Percentiles rank a stretch among this genome's conserved stretches.
phyloP scores from a whole-genome alignment of 495 filamentous ascomycete genomes.

The Aspergillus funiculosus region DNA sequence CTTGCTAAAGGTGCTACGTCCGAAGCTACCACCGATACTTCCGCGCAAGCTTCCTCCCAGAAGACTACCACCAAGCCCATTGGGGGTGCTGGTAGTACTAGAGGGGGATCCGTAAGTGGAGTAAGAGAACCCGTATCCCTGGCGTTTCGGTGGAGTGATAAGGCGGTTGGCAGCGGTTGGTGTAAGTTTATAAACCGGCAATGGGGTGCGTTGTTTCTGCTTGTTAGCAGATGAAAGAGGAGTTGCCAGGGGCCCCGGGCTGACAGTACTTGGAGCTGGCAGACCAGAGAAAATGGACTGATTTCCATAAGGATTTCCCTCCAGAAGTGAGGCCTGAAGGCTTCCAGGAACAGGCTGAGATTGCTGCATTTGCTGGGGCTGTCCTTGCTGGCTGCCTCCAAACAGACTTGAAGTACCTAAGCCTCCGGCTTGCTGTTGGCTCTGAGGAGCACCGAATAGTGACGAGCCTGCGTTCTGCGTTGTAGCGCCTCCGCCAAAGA shows the following conservation, averaged over 20 bases:
- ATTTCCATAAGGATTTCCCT: constrained; percentile 74
- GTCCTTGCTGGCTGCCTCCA: constrained; percentile 48
- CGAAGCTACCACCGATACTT: constrained; percentile 49
- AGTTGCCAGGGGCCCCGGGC: constrained; percentile 79
- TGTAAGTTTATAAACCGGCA: constrained; percentile 86
- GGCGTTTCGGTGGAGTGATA: constrained; percentile 70
- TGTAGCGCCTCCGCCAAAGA: constrained; percentile 43
- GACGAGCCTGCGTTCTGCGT: constrained; percentile 43
- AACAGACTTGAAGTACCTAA: constrained; percentile 56
- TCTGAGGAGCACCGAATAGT: constrained; percentile 58
- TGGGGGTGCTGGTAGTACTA: constrained; percentile 65
- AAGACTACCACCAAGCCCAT: constrained; percentile 58
- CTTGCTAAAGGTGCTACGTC: constrained; percentile 56
- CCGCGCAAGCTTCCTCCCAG: constrained; percentile 48
- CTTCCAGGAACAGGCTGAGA: constrained; percentile 52
- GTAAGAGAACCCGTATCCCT: constrained; percentile 82
- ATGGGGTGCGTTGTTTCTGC: constrained; percentile 64
- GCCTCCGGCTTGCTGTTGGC: constrained; percentile 51
- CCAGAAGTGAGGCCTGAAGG: constrained; percentile 71
- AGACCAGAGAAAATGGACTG: constrained; percentile 71
- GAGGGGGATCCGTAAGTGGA: constrained; percentile 80
- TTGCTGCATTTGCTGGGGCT: constrained; percentile 41
- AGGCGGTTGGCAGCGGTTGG: constrained; percentile 71
- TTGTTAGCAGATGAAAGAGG: constrained; percentile 70
- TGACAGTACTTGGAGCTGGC: constrained; percentile 53